A percentile compares a stretch with the other conserved stretches of the same genome.
Evolutionary conservation across 208 protist species (phyloP).

Genomic region (Histomonas meleagridis): DNA sequence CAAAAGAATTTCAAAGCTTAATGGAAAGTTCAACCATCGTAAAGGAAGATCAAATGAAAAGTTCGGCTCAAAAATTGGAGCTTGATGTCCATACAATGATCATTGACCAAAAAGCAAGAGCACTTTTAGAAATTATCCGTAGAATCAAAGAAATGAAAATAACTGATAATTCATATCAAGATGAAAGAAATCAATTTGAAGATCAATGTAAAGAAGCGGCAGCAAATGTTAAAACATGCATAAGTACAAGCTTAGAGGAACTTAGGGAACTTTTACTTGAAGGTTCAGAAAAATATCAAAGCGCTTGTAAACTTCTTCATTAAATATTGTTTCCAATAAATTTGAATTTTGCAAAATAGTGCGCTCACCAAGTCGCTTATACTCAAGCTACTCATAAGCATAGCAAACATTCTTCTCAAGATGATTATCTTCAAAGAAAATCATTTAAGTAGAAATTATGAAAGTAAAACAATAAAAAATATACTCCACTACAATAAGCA

Average conservation of each 20-base stretch:
- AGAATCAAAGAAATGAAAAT: slow-evolving; percentile 3
- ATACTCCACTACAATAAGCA: no score
- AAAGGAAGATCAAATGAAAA: not conserved
- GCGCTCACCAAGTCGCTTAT: no score
- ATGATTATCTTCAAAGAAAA: no score
- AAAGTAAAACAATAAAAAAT: no score
- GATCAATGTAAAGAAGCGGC: not conserved
- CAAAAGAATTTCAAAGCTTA: not conserved
- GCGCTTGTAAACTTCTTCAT: not conserved
- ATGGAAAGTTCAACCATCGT: not conserved
- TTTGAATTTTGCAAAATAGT: no score
- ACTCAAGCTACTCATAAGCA: no score
- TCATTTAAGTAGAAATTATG: no score
- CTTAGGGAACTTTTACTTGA: not conserved
- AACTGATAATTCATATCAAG: not conserved
- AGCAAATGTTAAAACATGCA: not conserved
- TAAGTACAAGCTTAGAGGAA: not conserved
- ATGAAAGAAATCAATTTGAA: not conserved
- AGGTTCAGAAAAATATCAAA: not conserved
- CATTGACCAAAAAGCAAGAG: slow-evolving; percentile 1
- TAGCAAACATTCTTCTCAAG: no score
- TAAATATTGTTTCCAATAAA: not conserved
- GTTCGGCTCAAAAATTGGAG: not conserved
- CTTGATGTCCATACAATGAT: slow-evolving; percentile 27
- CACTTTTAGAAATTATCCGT: not conserved